Conservation (phyloP, 1,284 basidiomycete genomes). For the Earliella scabrosa region DNA sequence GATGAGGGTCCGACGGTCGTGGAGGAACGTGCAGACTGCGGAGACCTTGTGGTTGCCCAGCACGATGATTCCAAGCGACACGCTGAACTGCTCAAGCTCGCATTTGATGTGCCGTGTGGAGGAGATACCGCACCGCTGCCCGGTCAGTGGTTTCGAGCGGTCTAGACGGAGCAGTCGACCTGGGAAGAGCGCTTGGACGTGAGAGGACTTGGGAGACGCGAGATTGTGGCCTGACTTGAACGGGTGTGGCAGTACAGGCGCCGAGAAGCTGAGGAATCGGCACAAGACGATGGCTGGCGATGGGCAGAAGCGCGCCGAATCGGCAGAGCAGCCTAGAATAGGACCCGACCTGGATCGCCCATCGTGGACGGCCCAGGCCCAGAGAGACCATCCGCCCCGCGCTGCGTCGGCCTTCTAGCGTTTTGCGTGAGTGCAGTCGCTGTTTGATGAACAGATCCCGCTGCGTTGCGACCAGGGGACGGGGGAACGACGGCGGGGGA, state of each 20-base stretch:
- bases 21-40: neutral
- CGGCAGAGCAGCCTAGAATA: neutral
- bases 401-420: neutral
- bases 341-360: conserved; percentile 4
- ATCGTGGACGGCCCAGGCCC: conserved; percentile 8
- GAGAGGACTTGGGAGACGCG: neutral
- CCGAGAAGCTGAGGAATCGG: conserved; percentile 2
- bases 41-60: too few species aligned
- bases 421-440: neutral
- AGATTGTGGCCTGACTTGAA: neutral
- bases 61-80: neutral
- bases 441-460: neutral
- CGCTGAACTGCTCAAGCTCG: neutral
- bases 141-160: too few species aligned
- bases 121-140: too few species aligned
- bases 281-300: neutral
- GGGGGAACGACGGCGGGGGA: neutral
- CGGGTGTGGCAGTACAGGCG: neutral
- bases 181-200: too few species aligned
- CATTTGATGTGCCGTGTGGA: neutral
- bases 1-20: conserved; percentile 6
- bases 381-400: conserved; percentile 2
- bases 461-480: neutral
- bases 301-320: conserved; percentile 1
- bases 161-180: too few species aligned